Base-by-base conservation (phyloP, 2,329 filamentous ascomycete genomes). In the Exophiala calicioides region DNA sequence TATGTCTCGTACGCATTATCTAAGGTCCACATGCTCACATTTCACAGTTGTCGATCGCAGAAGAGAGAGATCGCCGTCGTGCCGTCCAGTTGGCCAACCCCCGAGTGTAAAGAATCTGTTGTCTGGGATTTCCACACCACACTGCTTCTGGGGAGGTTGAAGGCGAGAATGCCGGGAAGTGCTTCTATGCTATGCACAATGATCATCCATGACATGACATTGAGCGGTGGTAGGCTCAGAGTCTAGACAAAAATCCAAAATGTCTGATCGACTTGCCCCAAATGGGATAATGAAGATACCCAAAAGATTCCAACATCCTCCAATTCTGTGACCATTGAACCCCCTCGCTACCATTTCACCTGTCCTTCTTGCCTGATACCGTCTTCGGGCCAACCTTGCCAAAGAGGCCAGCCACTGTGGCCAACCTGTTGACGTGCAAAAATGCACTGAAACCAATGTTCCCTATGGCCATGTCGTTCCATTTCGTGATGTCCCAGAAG, bases 51-150 rank as follows among this genome's bases (percentile, higher is more conserved):
- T 85, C 86, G 71, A 97, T 98, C 70, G 90, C 91, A 65, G 91
- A 98, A 82, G 91, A 98, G 88, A 85, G 91, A 81, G 91, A 98
- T 78, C 90, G 91, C 76, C 89, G 90, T 73, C 88, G 93, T 70
- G 89, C 90, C 62, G 70, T 77, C 27, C 47, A 51, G 20, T 2
- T 44, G 13, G 54, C 54, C 31, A 47, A 44, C 34, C n/a, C 30
- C 18, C 26, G 42, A 15, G 48, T 24, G 23, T 50, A 50, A 19
- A 44, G 16, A 16, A 16, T 26, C 20, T 19, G 12, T 3, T 16
- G 15, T n/a, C 5, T 9, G 13, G 16, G 10, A 18, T 21, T 10
- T 4, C 35, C 12, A 38, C 8, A 8, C 5, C 27, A 15, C 35
- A 38, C 26, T 12, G 18, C 43, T 39, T 12, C 26, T 49, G 44